These are phyloP conservation scores for Sclerospora graminicola DNA, from an alignment of 352 stramenopile genomes.

Conservation along the genomic window DNA sequence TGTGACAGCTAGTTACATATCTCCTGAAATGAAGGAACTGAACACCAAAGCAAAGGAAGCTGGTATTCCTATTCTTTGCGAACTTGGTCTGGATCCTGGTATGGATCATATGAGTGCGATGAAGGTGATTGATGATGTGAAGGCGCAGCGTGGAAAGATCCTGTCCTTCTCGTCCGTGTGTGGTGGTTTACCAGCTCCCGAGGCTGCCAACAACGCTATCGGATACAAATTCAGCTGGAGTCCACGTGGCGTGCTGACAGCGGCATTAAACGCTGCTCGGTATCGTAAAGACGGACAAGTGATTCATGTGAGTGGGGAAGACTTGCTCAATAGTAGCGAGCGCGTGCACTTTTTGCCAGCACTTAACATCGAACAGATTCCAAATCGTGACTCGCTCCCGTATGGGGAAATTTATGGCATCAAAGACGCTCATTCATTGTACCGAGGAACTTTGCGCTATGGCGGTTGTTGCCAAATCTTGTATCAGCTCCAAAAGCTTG, in stretches of 20 bases:
- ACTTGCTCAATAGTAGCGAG: constrained; percentile 83
- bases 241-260: constrained; percentile 89
- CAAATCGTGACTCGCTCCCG: constrained; percentile 90
- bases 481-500: constrained; percentile 85
- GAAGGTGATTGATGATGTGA: constrained; percentile 94
- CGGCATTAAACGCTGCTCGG: constrained; percentile 84
- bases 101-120: constrained; percentile 97
- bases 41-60: constrained; percentile 56
- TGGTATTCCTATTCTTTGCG: constrained; percentile 90
- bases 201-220: constrained; percentile 92
- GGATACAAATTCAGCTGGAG: constrained; percentile 98
- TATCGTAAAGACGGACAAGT: constrained; percentile 83
- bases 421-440: constrained; percentile 84
- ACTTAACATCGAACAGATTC: constrained; percentile 91
- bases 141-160: constrained; percentile 82
- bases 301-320: constrained; percentile 75
- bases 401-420: constrained; percentile 94
- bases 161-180: constrained; percentile 91
- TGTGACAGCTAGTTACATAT: constrained; percentile 94
- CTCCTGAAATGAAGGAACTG: constrained; percentile 86
- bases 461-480: constrained; percentile 88
- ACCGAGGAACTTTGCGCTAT: constrained; percentile 92
- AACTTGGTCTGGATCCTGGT: constrained; percentile 92
- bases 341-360: constrained; percentile 82
- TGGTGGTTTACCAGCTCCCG: constrained; percentile 89